These are phyloP conservation scores for Pestalotiopsis sp. DNA, from an alignment of 2,329 filamentous ascomycete species.

Conservation along the genomic window DNA sequence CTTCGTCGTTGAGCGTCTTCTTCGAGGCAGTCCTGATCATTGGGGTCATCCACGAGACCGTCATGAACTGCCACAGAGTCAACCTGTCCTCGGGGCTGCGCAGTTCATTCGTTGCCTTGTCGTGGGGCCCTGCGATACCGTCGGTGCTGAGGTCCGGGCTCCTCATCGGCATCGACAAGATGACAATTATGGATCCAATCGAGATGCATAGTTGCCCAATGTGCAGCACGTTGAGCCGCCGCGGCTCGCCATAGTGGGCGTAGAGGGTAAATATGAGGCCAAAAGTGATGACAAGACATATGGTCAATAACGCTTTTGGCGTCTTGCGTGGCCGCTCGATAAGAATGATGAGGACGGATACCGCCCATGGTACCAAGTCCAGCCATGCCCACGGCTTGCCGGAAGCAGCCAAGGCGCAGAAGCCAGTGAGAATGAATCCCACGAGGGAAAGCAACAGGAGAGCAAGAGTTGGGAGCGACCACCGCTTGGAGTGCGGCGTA, in stretches of 20 bases:
- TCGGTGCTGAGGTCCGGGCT: slow-evolving; percentile 55
- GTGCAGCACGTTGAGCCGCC: slow-evolving; percentile 33
- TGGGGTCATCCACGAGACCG: slow-evolving; percentile 79
- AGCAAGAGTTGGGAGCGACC: slow-evolving; percentile 41
- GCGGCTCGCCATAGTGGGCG: slow-evolving; percentile 31
- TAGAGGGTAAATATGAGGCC: slow-evolving; percentile 30
- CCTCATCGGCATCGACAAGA: slow-evolving; percentile 72
- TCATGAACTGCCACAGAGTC: slow-evolving; percentile 81
- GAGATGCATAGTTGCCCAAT: slow-evolving; percentile 41
- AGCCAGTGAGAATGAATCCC: slow-evolving; percentile 37
- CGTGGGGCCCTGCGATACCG: slow-evolving; percentile 62
- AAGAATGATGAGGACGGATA: slow-evolving; percentile 37
- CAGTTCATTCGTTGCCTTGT: slow-evolving; percentile 57
- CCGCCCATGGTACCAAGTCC: slow-evolving; percentile 42
- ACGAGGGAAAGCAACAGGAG: slow-evolving; percentile 35
- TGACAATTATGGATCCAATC: slow-evolving; percentile 49
- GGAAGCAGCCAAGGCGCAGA: slow-evolving; percentile 32
- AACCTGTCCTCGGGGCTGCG: slow-evolving; percentile 79
- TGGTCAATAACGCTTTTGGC: slow-evolving; percentile 40
- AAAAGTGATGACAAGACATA: slow-evolving; percentile 38
- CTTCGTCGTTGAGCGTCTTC: slow-evolving; percentile 72
- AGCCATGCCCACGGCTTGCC: slow-evolving; percentile 30
- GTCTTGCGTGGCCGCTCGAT: slow-evolving; percentile 43
- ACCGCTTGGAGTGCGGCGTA: slow-evolving; percentile 26
- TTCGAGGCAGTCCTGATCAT: slow-evolving; percentile 67